Evolutionary conservation across 2,329 filamentous ascomycete genomes (phyloP).

Genomic region (Juglanconis sp.): DNA sequence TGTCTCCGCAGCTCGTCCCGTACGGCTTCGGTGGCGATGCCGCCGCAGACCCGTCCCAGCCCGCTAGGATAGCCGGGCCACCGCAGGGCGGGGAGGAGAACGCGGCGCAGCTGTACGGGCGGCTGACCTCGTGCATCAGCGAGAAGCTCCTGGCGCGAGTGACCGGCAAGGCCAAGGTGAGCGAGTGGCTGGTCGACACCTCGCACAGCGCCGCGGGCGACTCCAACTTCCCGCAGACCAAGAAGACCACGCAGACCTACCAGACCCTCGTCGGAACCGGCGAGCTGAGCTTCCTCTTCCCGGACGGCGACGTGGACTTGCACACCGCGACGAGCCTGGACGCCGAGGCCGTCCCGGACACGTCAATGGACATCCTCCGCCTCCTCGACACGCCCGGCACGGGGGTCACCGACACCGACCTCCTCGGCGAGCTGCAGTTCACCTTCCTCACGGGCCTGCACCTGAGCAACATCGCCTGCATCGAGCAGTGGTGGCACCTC

Average conservation of each 20-base stretch:
- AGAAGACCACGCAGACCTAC: slow-evolving; percentile 21
- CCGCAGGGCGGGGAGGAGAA: slow-evolving; percentile 23
- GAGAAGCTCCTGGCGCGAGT: slow-evolving; percentile 44
- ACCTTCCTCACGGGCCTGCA: slow-evolving; percentile 55
- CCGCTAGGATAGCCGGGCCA: not conserved
- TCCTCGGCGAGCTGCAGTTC: slow-evolving; percentile 60
- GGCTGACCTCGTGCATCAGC: slow-evolving; percentile 48
- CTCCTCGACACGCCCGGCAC: slow-evolving; percentile 31
- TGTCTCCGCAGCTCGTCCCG: slow-evolving; percentile 41
- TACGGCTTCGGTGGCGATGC: slow-evolving; percentile 36
- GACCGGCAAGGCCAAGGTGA: slow-evolving; percentile 35
- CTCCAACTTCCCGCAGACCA: slow-evolving; percentile 35
- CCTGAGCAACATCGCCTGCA: slow-evolving; percentile 55
- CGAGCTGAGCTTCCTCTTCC: slow-evolving; percentile 48
- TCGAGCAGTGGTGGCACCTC: slow-evolving; percentile 62
- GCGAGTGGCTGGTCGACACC: slow-evolving; percentile 52
- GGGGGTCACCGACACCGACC: slow-evolving; percentile 34
- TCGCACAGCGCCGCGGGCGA: slow-evolving; percentile 49
- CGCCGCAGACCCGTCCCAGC: not conserved
- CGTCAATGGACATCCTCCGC: slow-evolving; percentile 44
- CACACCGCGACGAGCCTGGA: not conserved
- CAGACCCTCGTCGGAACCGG: slow-evolving; percentile 27
- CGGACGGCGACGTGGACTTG: slow-evolving; percentile 42
- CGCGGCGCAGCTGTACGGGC: slow-evolving; percentile 44
- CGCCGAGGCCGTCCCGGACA: slow-evolving; percentile 37